These are phyloP conservation scores for Backusella parvicylindrica DNA, from an alignment of 192 early-diverging fungal genomes.

Conservation along the genomic window DNA sequence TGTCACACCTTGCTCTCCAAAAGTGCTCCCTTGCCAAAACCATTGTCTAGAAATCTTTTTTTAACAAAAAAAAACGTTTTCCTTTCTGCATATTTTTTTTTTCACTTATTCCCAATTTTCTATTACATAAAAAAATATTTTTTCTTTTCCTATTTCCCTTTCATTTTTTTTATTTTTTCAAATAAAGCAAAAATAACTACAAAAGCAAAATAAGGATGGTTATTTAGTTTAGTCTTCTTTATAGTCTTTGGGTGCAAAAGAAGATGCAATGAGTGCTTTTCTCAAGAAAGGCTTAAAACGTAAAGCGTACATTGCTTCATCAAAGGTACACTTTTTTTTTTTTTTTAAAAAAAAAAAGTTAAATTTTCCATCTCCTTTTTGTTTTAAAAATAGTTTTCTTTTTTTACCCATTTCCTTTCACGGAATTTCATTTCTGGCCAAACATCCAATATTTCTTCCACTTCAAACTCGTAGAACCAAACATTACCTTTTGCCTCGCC, in stretches of 20 bases:
- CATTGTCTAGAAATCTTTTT: neutral
- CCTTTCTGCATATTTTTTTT: neutral
- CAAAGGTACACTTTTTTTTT: constrained; percentile 17
- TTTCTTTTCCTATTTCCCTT: neutral
- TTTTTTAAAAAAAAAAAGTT: neutral
- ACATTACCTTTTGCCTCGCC: constrained; percentile 31
- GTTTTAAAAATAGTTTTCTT: neutral
- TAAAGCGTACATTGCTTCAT: constrained; percentile 11
- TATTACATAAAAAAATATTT: neutral
- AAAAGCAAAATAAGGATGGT: no score
- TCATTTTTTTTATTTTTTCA: neutral
- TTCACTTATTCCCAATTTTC: neutral
- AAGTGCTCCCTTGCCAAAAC: constrained; percentile 15
- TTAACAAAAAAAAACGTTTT: neutral
- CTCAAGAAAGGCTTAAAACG: constrained; percentile 20
- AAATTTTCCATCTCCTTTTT: neutral
- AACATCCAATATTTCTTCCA: constrained; percentile 39
- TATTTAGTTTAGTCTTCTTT: neutral
- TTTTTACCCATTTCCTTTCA: constrained; percentile 27
- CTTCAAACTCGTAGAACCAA: constrained; percentile 54
- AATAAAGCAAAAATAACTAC: neutral
- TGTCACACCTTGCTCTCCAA: constrained; percentile 17
- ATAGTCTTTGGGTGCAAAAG: neutral
- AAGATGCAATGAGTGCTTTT: neutral
- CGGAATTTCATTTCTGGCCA: constrained; percentile 51